phyloP scores from a whole-genome alignment of 495 filamentous ascomycete species.

The Amniculicola lignicola region DNA sequence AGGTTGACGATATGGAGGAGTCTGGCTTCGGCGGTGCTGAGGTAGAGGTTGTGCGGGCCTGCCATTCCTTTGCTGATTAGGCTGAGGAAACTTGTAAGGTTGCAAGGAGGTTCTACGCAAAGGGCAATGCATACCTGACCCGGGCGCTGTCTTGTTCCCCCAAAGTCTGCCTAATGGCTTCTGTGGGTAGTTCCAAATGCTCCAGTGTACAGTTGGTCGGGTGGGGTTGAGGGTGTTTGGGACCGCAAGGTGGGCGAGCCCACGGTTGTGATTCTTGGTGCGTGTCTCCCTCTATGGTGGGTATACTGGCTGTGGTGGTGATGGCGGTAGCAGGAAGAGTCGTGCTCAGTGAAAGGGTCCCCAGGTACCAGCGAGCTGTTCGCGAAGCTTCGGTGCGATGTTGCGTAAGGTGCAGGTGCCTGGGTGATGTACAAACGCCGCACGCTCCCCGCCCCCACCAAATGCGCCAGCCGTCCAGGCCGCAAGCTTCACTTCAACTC shows the following conservation, averaged over 20 bases:
- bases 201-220: too few species aligned
- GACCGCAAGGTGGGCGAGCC: too few species aligned
- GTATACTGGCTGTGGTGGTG: background rate
- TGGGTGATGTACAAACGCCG: background rate
- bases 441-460: slow-evolving; percentile 25
- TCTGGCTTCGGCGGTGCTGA: slow-evolving; percentile 14
- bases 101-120: background rate
- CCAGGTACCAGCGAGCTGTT: too few species aligned
- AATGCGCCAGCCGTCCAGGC: background rate
- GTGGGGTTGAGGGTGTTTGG: too few species aligned
- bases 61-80: slow-evolving; percentile 26
- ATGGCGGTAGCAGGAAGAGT: too few species aligned
- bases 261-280: background rate
- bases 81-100: slow-evolving; percentile 12
- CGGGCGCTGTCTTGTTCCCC: too few species aligned
- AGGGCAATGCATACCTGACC: background rate
- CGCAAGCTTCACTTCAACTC: background rate
- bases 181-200: too few species aligned
- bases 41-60: slow-evolving; percentile 17
- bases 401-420: background rate
- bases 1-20: slow-evolving; percentile 15
- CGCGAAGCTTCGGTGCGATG: background rate
- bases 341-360: too few species aligned
- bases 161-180: too few species aligned
- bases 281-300: background rate